phyloP scores from a whole-genome alignment of 768 basidiomycete genomes.

The Leccinellum luteum region DNA sequence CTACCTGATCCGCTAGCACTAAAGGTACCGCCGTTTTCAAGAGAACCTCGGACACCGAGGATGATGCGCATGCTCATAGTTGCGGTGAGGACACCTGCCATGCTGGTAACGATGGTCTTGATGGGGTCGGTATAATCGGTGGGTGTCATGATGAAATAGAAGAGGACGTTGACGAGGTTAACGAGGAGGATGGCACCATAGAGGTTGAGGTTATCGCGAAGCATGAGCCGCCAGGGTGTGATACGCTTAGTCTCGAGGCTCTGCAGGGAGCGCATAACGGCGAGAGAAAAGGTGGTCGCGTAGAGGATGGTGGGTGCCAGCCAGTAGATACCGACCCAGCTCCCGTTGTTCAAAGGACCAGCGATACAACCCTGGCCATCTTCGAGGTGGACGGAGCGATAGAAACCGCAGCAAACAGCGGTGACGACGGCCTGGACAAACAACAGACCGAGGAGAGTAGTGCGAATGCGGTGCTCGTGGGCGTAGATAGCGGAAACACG shows the following conservation, averaged over 20 bases:
- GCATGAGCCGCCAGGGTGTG: slow-evolving; percentile 81
- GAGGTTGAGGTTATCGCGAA: slow-evolving; percentile 84
- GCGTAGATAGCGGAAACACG: slow-evolving; percentile 77
- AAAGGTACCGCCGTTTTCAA: slow-evolving; percentile 70
- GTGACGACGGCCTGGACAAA: slow-evolving; percentile 70
- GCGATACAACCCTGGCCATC: slow-evolving; percentile 84
- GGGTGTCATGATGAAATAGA: slow-evolving; percentile 82
- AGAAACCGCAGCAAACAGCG: slow-evolving; percentile 76
- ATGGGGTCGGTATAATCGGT: slow-evolving; percentile 61
- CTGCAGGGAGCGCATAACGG: slow-evolving; percentile 21
- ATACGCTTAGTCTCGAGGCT: slow-evolving; percentile 45
- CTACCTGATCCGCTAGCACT: slow-evolving; percentile 46
- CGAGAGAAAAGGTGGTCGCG: slow-evolving; percentile 31
- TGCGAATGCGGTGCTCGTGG: slow-evolving; percentile 53
- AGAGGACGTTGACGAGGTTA: slow-evolving; percentile 80
- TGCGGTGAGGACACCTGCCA: slow-evolving; percentile 83
- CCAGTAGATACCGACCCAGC: slow-evolving; percentile 88
- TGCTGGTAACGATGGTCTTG: slow-evolving; percentile 80
- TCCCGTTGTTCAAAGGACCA: slow-evolving; percentile 60
- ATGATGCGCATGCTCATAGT: slow-evolving; percentile 89
- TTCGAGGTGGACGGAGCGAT: slow-evolving; percentile 72
- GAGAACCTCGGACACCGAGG: slow-evolving; percentile 75
- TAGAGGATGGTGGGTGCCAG: slow-evolving; percentile 68
- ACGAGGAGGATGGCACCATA: slow-evolving; percentile 79
- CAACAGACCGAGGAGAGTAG: slow-evolving; percentile 55